These are phyloP conservation scores for Aphanomyces invadans DNA, from an alignment of 352 stramenopile species.

Conservation along the genomic window DNA sequence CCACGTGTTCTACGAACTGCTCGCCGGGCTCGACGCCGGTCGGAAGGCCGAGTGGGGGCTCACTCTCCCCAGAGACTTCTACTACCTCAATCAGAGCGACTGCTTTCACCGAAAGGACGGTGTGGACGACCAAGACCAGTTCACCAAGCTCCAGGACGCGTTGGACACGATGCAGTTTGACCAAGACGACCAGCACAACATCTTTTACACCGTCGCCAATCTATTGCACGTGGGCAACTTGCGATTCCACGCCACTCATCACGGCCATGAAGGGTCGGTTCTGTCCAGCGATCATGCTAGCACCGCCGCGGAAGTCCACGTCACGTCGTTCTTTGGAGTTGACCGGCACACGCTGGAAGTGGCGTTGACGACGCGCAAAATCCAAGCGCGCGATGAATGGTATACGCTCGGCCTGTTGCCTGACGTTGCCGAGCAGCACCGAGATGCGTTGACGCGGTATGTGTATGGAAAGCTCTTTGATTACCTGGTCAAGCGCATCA, in stretches of 20 bases:
- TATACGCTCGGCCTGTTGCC: conserved; percentile 70
- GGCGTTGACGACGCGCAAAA: conserved; percentile 86
- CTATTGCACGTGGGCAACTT: conserved; percentile 95
- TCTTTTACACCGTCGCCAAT: conserved; percentile 87
- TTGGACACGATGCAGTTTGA: conserved; percentile 85
- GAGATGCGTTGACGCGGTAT: conserved; percentile 91
- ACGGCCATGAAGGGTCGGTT: conserved; percentile 46
- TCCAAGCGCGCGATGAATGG: conserved; percentile 90
- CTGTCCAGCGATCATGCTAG: conserved; percentile 42
- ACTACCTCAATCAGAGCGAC: conserved; percentile 87
- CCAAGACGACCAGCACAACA: conserved; percentile 79
- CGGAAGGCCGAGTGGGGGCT: conserved; percentile 63
- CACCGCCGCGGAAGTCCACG: conserved; percentile 57
- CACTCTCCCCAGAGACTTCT: conserved; percentile 55
- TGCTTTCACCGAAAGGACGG: conserved; percentile 79
- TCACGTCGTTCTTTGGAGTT: conserved; percentile 85
- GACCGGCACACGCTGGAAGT: conserved; percentile 78
- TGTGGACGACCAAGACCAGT: conserved; percentile 87
- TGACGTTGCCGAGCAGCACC: conserved; percentile 77
- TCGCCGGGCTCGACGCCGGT: conserved; percentile 55
- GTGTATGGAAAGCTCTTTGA: conserved; percentile 94
- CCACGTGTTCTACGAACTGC: conserved; percentile 95
- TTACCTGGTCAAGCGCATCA: conserved; percentile 83
- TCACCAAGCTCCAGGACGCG: conserved; percentile 59
- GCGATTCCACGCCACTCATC: conserved; percentile 66